Evolutionary conservation across 1,139 yeast species (phyloP), one percentile per base, ranked within the genome.

Genomic region (Debaryomycetaceae sp.): DNA sequence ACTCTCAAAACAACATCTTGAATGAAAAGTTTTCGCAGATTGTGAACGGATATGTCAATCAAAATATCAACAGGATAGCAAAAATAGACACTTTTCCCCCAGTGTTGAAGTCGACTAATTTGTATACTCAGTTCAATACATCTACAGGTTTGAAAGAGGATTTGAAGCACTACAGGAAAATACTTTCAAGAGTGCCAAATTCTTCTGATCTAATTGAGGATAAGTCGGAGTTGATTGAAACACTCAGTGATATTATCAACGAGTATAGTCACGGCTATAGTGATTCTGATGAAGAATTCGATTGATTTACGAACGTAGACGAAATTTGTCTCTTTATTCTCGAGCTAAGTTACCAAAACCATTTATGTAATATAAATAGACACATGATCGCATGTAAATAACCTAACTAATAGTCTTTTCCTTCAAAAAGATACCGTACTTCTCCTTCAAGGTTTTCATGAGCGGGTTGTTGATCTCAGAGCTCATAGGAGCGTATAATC

Each of bases 401-500:
- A 23, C 20, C 41, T 46, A 48, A 41, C 42, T 36, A 20, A 83
- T 64, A 54, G 91, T 85, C 80, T 90, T 90, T 75, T 93, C 99
- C 55, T 81, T 83, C 68, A 91, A 78, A 78, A 72, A 90, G 58
- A 93, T 91, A 51, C 87, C 89, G 67, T 89, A 87, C 49, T 87
- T 85, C 47, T 89, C 95, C 80, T 89, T 89, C 75, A 93, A 82
- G 57, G 87, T 85, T 72, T 89, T 83, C 83, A 91, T 85, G 69
- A 93, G 79, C 53, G 98, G 93, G 58, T 87, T 85, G 64, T 90
- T 90, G 62, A 89, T 82, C 65, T 88, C 93, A 52, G 95, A 86
- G 52, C 89, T 75, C 80, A 88, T 87, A 62, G 99, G 99, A 45
- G 98, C 98, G 58, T 85, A 78, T 63, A 93, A 78, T 57, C 99